These are phyloP conservation scores for Lolium rigidum DNA, from an alignment of 176 grass and related monocot genomes.

Conservation along the genomic window DNA sequence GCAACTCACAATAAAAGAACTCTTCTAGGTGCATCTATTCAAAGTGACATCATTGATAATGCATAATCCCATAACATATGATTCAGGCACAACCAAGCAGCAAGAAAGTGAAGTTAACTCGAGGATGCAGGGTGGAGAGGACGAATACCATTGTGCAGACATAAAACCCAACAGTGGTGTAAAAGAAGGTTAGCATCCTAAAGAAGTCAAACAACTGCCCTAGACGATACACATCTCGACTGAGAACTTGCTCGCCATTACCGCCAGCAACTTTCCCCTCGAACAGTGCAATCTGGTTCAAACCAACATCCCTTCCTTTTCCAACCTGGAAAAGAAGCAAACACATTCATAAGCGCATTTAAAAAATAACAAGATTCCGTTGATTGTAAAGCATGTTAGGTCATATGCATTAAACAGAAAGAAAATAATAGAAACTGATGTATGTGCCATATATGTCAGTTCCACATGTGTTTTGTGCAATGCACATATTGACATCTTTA, in stretches of 20 bases:
- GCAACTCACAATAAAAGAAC: conserved; percentile 13
- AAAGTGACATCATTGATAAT: background rate
- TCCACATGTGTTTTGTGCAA: background rate
- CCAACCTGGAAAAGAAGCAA: conserved; percentile 65
- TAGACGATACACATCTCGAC: conserved; percentile 88
- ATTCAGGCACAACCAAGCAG: conserved; percentile 7
- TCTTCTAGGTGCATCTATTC: background rate
- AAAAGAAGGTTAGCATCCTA: conserved; percentile 94
- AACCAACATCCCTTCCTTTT: conserved; percentile 94
- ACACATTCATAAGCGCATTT: background rate
- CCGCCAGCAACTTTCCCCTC: conserved; percentile 98
- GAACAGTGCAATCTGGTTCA: conserved; percentile 97
- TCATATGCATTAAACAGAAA: background rate
- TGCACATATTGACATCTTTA: background rate
- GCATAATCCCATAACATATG: background rate
- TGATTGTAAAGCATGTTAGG: conserved; percentile 16
- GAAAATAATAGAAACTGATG: conserved; percentile 6
- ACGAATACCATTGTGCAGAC: conserved; percentile 92
- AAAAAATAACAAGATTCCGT: background rate
- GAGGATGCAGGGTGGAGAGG: background rate
- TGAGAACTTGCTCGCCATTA: conserved; percentile 95
- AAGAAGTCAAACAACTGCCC: conserved; percentile 99
- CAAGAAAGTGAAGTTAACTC: background rate
- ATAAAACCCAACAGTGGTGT: conserved; percentile 95
- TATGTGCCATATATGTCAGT: background rate